Conservation (phyloP, 2,329 filamentous ascomycete species). For the Aspergillus candidus region DNA sequence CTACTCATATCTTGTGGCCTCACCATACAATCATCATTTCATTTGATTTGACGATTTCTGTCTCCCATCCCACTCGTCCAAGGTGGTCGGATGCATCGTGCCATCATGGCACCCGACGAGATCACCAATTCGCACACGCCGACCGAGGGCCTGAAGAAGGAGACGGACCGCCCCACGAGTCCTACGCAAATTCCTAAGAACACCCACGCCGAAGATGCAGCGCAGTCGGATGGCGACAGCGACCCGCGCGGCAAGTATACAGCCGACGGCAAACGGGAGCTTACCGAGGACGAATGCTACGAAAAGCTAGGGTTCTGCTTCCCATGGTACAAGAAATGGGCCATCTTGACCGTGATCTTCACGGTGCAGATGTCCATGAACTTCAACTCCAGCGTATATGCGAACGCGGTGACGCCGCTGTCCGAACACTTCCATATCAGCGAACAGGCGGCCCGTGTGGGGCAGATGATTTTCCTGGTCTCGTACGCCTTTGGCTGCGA, state of each 20-base stretch:
- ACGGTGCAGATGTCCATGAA: slow-evolving; percentile 71
- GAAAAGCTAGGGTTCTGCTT: slow-evolving; percentile 58
- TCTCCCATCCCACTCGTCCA: no score
- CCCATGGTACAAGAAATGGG: slow-evolving; percentile 59
- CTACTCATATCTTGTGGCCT: no score
- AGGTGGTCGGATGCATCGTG: no score
- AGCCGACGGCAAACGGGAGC: slow-evolving; percentile 28
- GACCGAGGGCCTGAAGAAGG: slow-evolving; percentile 3
- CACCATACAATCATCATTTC: no score
- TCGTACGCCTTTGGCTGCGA: slow-evolving; percentile 81
- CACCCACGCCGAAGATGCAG: slow-evolving; percentile 13
- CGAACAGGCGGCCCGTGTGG: slow-evolving; percentile 61
- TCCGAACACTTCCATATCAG: slow-evolving; percentile 62
- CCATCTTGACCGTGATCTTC: slow-evolving; percentile 64
- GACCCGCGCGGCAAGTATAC: slow-evolving; percentile 7
- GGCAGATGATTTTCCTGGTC: slow-evolving; percentile 71
- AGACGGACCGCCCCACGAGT: slow-evolving; percentile 2
- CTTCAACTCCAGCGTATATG: slow-evolving; percentile 69
- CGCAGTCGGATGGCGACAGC: slow-evolving; percentile 10
- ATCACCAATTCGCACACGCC: not conserved
- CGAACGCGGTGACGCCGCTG: slow-evolving; percentile 63
- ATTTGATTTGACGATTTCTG: no score
- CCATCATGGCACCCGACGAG: no score
- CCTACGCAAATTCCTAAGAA: slow-evolving; percentile 5
- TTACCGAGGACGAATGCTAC: slow-evolving; percentile 54